phyloP scores from a whole-genome alignment of 345 rosid species.

The Boechera stricta region DNA sequence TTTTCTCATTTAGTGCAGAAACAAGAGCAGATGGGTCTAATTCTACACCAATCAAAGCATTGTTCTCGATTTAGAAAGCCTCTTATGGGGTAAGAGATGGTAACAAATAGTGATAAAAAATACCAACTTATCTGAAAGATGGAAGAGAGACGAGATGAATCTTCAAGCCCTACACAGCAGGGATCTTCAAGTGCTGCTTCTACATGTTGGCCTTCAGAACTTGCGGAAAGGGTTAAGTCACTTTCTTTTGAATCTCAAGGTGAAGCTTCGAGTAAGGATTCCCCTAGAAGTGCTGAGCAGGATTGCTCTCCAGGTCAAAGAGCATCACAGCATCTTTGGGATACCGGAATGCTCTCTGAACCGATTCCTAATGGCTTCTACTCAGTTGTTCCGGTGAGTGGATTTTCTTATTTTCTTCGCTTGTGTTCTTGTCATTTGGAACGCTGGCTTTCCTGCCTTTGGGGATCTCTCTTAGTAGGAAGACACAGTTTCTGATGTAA shows the following conservation, averaged over 20 bases:
- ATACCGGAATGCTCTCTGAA: slow-evolving; percentile 78
- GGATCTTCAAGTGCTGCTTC: slow-evolving; percentile 61
- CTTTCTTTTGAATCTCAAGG: slow-evolving; percentile 77
- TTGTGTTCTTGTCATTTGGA: slow-evolving; percentile 12
- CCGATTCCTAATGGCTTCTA: slow-evolving; percentile 92
- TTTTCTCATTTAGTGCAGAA: slow-evolving; percentile 49
- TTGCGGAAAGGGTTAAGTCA: slow-evolving; percentile 72
- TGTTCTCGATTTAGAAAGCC: slow-evolving; percentile 44
- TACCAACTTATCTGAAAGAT: slow-evolving; percentile 54
- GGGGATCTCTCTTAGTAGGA: slow-evolving; percentile 8
- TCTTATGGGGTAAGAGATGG: slow-evolving; percentile 68
- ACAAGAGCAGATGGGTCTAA: slow-evolving; percentile 45
- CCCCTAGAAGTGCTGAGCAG: slow-evolving; percentile 70
- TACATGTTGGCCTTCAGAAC: slow-evolving; percentile 85
- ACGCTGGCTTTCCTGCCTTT: slow-evolving; percentile 1
- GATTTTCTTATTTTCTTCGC: not conserved
- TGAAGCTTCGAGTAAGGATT: slow-evolving; percentile 61
- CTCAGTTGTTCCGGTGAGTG: slow-evolving; percentile 73
- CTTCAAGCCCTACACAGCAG: slow-evolving; percentile 60
- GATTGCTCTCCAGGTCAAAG: slow-evolving; percentile 70
- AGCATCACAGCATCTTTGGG: slow-evolving; percentile 92
- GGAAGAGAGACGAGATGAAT: slow-evolving; percentile 84
- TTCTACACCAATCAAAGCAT: slow-evolving; percentile 36
- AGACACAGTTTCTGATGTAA: slow-evolving; percentile 27
- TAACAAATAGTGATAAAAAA: slow-evolving; percentile 57